phyloP scores from a whole-genome alignment of 352 stramenopile genomes.

The Blastocystis sp. region DNA sequence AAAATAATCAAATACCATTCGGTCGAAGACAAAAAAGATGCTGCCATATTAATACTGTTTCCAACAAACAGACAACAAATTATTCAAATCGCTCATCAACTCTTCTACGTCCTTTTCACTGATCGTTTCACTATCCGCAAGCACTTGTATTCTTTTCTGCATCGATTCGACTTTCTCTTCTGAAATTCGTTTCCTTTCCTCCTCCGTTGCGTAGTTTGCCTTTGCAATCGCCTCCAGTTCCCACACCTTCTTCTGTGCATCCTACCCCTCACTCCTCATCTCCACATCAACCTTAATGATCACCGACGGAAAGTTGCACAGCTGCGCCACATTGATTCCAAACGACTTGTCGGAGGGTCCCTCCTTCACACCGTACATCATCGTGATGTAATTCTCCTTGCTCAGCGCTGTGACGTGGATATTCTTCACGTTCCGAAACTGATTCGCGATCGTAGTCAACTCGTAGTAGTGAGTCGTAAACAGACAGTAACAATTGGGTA shows the following conservation, averaged over 20 bases:
- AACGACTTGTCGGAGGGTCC: conserved; percentile 94
- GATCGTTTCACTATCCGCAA: neutral
- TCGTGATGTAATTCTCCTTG: conserved; percentile 71
- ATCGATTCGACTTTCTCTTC: neutral
- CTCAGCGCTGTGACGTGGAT: conserved; percentile 85
- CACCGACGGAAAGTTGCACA: conserved; percentile 84
- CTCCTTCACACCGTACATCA: conserved; percentile 82
- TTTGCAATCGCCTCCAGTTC: conserved; percentile 48
- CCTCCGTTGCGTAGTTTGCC: neutral
- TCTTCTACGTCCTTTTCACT: neutral
- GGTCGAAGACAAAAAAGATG: conserved; percentile 22
- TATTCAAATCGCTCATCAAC: neutral
- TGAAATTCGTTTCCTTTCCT: neutral
- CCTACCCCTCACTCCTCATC: neutral
- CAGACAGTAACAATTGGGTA: conserved; percentile 74
- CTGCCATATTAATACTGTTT: neutral
- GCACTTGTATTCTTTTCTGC: neutral
- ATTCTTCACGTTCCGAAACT: conserved; percentile 79
- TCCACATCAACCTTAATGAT: conserved; percentile 77
- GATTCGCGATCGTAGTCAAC: conserved; percentile 83
- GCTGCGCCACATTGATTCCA: conserved; percentile 93
- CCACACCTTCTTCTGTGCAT: conserved; percentile 42
- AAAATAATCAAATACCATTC: neutral
- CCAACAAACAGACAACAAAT: neutral
- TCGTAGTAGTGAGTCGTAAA: conserved; percentile 99